These are phyloP conservation scores for Colletotrichum graminicola DNA, from an alignment of 2,329 filamentous ascomycete species.

Conservation along the genomic window DNA sequence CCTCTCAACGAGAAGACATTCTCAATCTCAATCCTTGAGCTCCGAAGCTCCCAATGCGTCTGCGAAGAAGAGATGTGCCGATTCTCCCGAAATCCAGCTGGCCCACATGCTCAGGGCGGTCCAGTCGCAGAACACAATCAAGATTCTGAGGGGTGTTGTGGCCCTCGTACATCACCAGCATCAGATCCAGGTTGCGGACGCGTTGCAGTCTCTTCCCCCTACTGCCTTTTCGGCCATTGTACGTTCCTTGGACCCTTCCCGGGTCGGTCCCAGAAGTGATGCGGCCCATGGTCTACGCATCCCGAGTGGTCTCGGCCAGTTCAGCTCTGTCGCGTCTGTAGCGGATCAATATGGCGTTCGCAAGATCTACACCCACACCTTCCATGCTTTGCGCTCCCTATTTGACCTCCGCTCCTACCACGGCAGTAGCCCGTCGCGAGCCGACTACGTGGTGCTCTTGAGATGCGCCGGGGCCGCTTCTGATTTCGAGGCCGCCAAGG, in stretches of 20 bases:
- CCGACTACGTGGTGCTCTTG: constrained; percentile 61
- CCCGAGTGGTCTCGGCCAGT: constrained; percentile 54
- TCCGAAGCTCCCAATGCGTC: background rate
- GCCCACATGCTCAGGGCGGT: constrained; percentile 49
- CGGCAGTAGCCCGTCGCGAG: constrained; percentile 48
- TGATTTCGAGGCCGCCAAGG: constrained; percentile 51
- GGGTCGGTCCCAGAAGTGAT: constrained; percentile 64
- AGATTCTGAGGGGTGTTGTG: constrained; percentile 47
- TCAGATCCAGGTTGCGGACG: constrained; percentile 17
- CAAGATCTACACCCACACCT: constrained; percentile 53
- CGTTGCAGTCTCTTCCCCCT: constrained; percentile 57
- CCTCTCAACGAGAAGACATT: background rate
- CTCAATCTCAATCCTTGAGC: background rate
- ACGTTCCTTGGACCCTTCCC: constrained; percentile 69
- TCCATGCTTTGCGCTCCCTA: constrained; percentile 53
- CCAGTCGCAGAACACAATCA: constrained; percentile 46
- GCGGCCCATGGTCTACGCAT: constrained; percentile 56
- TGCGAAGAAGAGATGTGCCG: background rate
- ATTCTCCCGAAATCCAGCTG: background rate
- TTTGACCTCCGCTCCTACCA: constrained; percentile 49
- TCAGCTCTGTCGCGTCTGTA: constrained; percentile 52
- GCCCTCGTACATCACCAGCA: constrained; percentile 45
- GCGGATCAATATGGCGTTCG: constrained; percentile 61
- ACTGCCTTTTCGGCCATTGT: constrained; percentile 74
- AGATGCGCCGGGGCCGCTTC: constrained; percentile 61